A percentile compares a stretch with the other conserved stretches of the same genome.
Conservation (phyloP, 306 rosid genomes). For the Pyrus pyrifolia region DNA sequence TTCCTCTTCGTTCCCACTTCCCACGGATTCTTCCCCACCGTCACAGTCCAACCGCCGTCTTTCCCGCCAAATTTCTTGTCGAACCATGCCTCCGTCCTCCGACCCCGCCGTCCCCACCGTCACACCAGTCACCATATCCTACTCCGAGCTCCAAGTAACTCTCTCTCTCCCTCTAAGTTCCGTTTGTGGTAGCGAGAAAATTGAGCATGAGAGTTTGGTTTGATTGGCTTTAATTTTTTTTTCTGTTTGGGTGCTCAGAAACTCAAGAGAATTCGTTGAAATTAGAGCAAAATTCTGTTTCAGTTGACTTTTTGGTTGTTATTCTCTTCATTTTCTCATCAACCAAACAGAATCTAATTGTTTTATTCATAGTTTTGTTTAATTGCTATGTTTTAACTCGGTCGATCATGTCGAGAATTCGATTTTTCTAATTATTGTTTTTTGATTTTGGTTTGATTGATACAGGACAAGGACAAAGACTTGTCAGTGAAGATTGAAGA, state of each 20-base stretch:
- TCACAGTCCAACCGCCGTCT: slow-evolving; percentile 21
- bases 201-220: background rate
- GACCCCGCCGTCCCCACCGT: slow-evolving; percentile 37
- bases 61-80: slow-evolving; percentile 29
- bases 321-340: background rate
- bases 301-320: background rate
- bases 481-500: slow-evolving; percentile 70
- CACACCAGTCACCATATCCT: slow-evolving; percentile 56
- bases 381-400: background rate
- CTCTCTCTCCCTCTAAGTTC: background rate
- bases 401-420: background rate
- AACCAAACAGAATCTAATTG: background rate
- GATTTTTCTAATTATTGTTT: background rate
- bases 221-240: background rate
- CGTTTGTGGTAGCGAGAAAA: background rate
- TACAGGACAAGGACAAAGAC: slow-evolving; percentile 60
- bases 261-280: background rate
- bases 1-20: slow-evolving; percentile 25
- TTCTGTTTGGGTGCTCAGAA: background rate
- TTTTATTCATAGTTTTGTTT: background rate
- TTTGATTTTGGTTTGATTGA: background rate
- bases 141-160: slow-evolving; percentile 55
- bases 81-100: slow-evolving; percentile 33
- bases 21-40: slow-evolving; percentile 21
- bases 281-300: background rate